Evolutionary conservation across 306 rosid species (phyloP), one percentile per base, ranked within the genome.

Genomic region (Echinosophora koreensis): DNA sequence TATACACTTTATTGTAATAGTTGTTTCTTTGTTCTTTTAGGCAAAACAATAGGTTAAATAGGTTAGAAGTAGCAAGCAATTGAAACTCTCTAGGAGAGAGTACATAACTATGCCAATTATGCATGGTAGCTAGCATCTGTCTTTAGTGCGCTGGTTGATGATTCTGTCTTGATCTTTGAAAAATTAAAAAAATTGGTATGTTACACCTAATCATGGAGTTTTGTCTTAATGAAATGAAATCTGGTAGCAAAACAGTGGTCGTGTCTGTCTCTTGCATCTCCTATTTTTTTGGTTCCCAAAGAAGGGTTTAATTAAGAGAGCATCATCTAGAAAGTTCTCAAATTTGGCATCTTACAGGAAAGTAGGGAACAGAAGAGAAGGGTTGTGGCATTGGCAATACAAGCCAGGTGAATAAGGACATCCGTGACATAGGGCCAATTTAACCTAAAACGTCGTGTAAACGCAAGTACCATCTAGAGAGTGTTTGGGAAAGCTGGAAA

Each of bases 311-410:
- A 54, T 14, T 27, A 55, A 67, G 65, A 60, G 44, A 39, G 42
- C 75, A 79, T 34, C 0, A 30, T 76, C 87, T 76, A 16, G 82
- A 84, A 79, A 70, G 82, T 80, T 80, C 87, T 80, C 59, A 80
- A 64, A 17, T 18, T 76, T 71, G 84, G 76, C 82, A 65, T 80
- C 30, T 59, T 73, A 9, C 8, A n/a, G 35, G 47, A 18, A 76
- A 69, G 61, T 17, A 60, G 77, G 46, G 57, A 44, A 44, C 77
- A 78, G 56, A 51, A 77, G 14, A 65, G 28, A 58, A 51, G 41
- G 4, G 38, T 44, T 44, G 62, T 42, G 49, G 57, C 59, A 55
- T 62, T 63, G 32, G 39, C 49, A 11, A 34, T 5, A 47, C 22
- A 67, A 55, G 74, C 46, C 79, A 46, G 15, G 58, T 32, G 41